Conservation (phyloP, 805 yeast species). For the Myxozyma lipomycoides region DNA sequence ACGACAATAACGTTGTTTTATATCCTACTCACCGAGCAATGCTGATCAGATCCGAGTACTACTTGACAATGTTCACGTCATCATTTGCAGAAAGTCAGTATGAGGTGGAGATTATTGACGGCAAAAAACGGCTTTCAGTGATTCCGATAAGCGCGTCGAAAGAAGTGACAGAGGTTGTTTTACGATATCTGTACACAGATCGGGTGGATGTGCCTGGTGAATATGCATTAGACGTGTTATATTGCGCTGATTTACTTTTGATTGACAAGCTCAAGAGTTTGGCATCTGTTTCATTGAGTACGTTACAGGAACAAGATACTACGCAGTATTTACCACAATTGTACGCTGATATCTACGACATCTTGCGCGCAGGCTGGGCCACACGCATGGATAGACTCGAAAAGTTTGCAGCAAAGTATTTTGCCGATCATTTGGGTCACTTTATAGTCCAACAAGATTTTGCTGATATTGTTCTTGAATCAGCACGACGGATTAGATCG, state of each 20-base stretch:
- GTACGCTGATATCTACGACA: constrained; percentile 48
- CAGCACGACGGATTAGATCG: constrained; percentile 53
- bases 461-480: constrained; percentile 41
- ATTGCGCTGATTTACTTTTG: constrained; percentile 51
- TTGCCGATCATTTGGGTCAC: constrained; percentile 49
- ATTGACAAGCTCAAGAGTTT: constrained; percentile 61
- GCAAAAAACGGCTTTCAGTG: constrained; percentile 28
- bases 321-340: constrained; percentile 25
- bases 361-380: constrained; percentile 64
- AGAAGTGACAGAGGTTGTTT: constrained; percentile 48
- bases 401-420: constrained; percentile 53
- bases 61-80: constrained; percentile 58
- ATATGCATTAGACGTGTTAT: constrained; percentile 53
- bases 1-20: constrained; percentile 28
- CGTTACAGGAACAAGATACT: constrained; percentile 29
- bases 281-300: constrained; percentile 47
- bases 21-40: constrained; percentile 67
- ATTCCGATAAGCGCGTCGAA: constrained; percentile 36
- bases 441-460: constrained; percentile 43
- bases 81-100: constrained; percentile 40
- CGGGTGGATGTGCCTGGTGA: constrained; percentile 49
- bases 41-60: constrained; percentile 59
- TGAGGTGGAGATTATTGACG: constrained; percentile 6
- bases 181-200: constrained; percentile 60
- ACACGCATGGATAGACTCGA: constrained; percentile 63